Percentiles rank a stretch among this genome's conserved stretches.
phyloP scores from a whole-genome alignment of 306 rosid species.

The Vachellia collinsii region DNA sequence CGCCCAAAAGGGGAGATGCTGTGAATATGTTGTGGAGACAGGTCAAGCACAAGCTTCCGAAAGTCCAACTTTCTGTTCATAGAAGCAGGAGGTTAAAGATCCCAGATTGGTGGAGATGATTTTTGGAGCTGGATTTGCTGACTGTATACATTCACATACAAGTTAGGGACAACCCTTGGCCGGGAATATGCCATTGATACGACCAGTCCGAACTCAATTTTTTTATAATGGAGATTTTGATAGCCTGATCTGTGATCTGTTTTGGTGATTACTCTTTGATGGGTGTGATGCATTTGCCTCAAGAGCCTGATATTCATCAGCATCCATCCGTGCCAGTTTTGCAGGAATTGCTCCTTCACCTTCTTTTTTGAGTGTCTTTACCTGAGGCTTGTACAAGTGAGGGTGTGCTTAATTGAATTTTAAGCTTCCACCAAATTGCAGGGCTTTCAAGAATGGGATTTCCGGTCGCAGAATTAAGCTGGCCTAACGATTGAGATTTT shows the following conservation, averaged over 20 bases:
- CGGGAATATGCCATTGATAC: conserved; percentile 37
- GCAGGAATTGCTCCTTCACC: conserved; percentile 1
- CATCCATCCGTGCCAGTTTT: conserved; percentile 9
- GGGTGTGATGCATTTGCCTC: conserved; percentile 18
- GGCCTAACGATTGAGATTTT: not conserved
- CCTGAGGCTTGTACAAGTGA: conserved; percentile 13
- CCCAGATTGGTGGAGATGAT: conserved; percentile 87
- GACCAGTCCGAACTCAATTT: conserved; percentile 27
- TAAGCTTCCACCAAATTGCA: not conserved
- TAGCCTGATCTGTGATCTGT: conserved; percentile 33
- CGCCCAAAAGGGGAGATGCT: conserved; percentile 79
- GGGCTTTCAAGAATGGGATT: not conserved
- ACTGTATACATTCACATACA: conserved; percentile 55
- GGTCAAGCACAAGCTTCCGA: conserved; percentile 84
- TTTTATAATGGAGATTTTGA: conserved; percentile 32
- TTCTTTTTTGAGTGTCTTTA: conserved; percentile 11
- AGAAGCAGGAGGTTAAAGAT: conserved; percentile 82
- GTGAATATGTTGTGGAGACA: conserved; percentile 97
- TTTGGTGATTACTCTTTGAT: conserved; percentile 26
- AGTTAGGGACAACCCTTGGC: conserved; percentile 34
- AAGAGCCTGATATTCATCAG: conserved; percentile 19
- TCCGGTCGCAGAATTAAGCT: not conserved
- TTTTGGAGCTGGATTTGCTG: conserved; percentile 15
- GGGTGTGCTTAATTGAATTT: not conserved
- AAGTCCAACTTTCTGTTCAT: conserved; percentile 70